Evolutionary conservation across 2,329 filamentous ascomycete genomes (phyloP), one percentile per base, ranked within the genome.

Genomic region (Apiospora aurea): DNA sequence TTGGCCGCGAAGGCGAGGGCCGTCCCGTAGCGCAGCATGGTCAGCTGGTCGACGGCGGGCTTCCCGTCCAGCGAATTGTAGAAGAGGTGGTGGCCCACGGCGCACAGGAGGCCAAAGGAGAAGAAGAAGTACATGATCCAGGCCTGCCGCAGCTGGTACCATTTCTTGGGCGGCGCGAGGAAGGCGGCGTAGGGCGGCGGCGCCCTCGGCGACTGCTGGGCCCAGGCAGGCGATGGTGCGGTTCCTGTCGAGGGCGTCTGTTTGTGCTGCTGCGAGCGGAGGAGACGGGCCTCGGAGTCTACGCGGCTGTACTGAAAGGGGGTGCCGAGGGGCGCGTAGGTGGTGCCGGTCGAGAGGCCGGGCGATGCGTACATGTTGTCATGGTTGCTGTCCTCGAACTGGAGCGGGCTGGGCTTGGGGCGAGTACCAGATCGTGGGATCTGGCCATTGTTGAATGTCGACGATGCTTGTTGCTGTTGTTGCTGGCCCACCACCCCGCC

Each of bases 1-100:
- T 84, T 84, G 2, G 82, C 77, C 18, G 78, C 80, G 49, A 82
- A 84, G 4, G 83, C 80, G 64, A 84, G 74, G 2, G 82, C 74
- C 1, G 81, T 82, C 2, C 83, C 83, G 71, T 82, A 82, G 8
- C 83, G 79, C 71, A 82, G 77, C 82, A 82, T 84, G 46, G 77
- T 70, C 24, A 83, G 70, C 73, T 84, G 83, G 38, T 80, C 75
- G 71, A 77, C 74, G 3, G 81, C 82, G 2, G 76, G 75, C 57
- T 76, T 76, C 11, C 79, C 81, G 69, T 83, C 70, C 13, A 84
- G 75, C 1, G 75, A 72, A 8, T 72, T 72, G 74, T 84, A 84
- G 74, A 81, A 84, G 47, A 79, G 70, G 72, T 84, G 82, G 71
- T 84, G 83, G 16, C 78, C 80, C 24, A 81, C 69, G 21, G 83